These are phyloP conservation scores for Rubia occidens DNA, from an alignment of 305 asterid species.

Conservation along the genomic window DNA sequence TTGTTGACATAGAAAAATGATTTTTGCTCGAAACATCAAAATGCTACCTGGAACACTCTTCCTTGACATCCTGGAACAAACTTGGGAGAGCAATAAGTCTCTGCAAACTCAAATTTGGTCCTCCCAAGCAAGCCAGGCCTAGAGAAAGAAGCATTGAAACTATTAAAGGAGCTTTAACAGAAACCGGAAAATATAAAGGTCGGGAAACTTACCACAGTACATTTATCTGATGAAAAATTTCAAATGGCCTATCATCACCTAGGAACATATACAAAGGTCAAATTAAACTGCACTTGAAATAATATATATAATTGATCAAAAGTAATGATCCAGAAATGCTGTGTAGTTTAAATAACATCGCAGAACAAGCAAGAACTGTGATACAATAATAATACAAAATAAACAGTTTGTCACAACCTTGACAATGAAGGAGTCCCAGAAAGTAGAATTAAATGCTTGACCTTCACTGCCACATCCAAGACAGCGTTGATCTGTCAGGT, in stretches of 20 bases:
- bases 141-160: constrained; percentile 24
- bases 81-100: constrained; percentile 61
- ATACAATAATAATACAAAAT: neutral
- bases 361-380: neutral
- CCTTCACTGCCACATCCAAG: constrained; percentile 63
- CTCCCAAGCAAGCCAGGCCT: constrained; percentile 96
- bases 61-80: constrained; percentile 51
- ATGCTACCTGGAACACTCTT: constrained; percentile 54
- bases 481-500: constrained; percentile 51
- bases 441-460: constrained; percentile 70
- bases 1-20: neutral
- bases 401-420: constrained; percentile 41
- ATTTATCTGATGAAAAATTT: constrained; percentile 93
- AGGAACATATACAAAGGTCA: constrained; percentile 37
- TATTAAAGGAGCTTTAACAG: constrained; percentile 12
- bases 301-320: constrained; percentile 1
- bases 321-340: neutral
- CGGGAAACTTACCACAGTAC: constrained; percentile 67
- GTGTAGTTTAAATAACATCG: neutral
- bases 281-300: constrained; percentile 26
- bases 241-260: constrained; percentile 89
- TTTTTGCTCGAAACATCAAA: constrained; percentile 15
- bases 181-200: constrained; percentile 15
- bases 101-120: constrained; percentile 78
- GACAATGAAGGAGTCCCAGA: constrained; percentile 99